Evolutionary conservation across 768 basidiomycete species (phyloP), one percentile per base, ranked within the genome.

Genomic region (Leccinum arenicola): DNA sequence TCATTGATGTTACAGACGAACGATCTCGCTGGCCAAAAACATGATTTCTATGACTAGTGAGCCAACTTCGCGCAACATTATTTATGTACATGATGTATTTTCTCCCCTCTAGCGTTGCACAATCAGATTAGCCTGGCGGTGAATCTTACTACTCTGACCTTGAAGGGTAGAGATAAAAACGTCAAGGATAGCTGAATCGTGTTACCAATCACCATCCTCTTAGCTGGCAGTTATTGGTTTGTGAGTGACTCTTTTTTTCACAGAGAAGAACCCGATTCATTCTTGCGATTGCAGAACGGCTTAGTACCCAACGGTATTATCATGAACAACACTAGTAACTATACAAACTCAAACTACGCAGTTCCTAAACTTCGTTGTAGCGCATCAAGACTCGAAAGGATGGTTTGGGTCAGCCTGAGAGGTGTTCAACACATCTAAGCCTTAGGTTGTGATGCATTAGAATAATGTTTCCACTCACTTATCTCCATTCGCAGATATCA

Each of bases 11-110:
- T 56, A 10, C 56, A 56, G 36, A 56, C 56, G 21, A 38, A 51
- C 11, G 36, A 38, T 40, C 56, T 56, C 19, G 56, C 56, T 17
- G 49, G 49, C 14, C 49, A 51, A 6, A 38, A 56, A n/a, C 50
- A 51, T 2, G 48, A 56, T 36, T 56, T 56, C 48, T 56, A 56
- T 56, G 35, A 56, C 19, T 50, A 56, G 55, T 56, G n/a, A 25
- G 55, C 25, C 21, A 21, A 17, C 40, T 6, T 19, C n/a, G 33
- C 5, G 33, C 10, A 31, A 21, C 31, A 23, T 48, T 17, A 9
- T 35, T 48, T 21, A n/a, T 47, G 31, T 33, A 33, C 31, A 33
- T 48, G 17, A 21, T 21, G 6, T 51, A 14, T 9, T 15, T 51
- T 19, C 33, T 33, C 17, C 15, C 10, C n/a, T 36, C 23, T 25